These are phyloP conservation scores for Ogataea paraovalis DNA, from an alignment of 805 yeast species.

Conservation along the genomic window DNA sequence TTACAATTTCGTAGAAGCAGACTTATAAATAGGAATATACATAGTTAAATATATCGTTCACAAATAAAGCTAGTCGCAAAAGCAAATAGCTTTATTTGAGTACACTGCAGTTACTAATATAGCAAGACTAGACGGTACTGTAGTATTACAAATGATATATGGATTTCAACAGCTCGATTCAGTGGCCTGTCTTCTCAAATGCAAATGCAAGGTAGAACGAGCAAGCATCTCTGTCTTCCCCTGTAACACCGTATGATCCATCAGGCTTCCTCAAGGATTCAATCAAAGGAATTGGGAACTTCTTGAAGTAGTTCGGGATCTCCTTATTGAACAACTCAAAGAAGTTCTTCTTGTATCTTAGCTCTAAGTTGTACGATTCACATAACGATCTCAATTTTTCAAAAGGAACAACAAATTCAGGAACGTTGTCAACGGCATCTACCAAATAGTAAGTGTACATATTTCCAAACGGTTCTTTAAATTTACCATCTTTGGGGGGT, in stretches of 20 bases:
- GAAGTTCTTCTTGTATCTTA: conserved; percentile 72
- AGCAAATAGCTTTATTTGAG: not conserved
- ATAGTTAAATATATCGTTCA: not conserved
- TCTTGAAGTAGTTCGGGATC: conserved; percentile 60
- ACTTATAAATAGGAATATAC: not conserved
- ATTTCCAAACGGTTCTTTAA: conserved; percentile 77
- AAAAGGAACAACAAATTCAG: conserved; percentile 95
- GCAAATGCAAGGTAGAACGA: conserved; percentile 85
- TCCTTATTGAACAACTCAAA: conserved; percentile 78
- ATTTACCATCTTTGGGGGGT: conserved; percentile 73
- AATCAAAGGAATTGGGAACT: conserved; percentile 51
- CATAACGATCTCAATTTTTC: conserved; percentile 81
- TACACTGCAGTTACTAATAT: no score
- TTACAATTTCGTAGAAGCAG: conserved; percentile 10
- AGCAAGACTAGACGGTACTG: no score
- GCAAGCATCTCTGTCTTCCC: conserved; percentile 81
- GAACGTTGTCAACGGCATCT: conserved; percentile 95
- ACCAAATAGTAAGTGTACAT: conserved; percentile 73
- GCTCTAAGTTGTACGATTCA: conserved; percentile 72
- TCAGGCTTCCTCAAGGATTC: conserved; percentile 72
- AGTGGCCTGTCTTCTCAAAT: conserved; percentile 48
- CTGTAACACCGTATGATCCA: conserved; percentile 83
- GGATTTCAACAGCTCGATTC: no score
- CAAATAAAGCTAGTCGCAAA: not conserved
- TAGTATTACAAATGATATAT: no score